phyloP scores from a whole-genome alignment of 2,329 filamentous ascomycete species.

The Pyricularia grisea region DNA sequence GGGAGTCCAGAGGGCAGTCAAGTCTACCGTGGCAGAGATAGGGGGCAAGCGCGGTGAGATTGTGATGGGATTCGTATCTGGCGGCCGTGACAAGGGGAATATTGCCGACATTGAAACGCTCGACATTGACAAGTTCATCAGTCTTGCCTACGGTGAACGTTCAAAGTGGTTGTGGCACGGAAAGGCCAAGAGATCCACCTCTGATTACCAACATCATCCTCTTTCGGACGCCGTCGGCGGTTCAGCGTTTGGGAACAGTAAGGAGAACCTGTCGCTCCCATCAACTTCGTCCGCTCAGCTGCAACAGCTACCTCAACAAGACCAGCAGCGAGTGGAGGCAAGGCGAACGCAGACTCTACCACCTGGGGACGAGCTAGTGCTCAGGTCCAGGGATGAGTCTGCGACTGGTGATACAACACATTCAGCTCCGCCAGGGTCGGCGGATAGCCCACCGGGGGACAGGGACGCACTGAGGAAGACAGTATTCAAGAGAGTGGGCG shows the following conservation, averaged over 20 bases:
- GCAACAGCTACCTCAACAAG: background rate
- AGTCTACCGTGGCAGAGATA: slow-evolving; percentile 88
- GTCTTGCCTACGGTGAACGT: slow-evolving; percentile 69
- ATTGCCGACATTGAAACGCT: slow-evolving; percentile 89
- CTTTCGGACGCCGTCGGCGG: slow-evolving; percentile 29
- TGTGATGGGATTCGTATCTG: slow-evolving; percentile 81
- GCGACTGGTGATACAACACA: slow-evolving; percentile 22
- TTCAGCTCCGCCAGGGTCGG: slow-evolving; percentile 27
- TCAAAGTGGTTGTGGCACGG: slow-evolving; percentile 94
- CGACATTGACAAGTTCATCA: slow-evolving; percentile 76
- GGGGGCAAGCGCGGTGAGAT: slow-evolving; percentile 91
- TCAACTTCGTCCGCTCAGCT: background rate
- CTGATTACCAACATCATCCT: slow-evolving; percentile 35
- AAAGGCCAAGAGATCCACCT: slow-evolving; percentile 60
- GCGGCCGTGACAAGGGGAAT: slow-evolving; percentile 69
- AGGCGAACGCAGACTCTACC: background rate
- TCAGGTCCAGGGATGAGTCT: slow-evolving; percentile 2
- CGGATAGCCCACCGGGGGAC: slow-evolving; percentile 20
- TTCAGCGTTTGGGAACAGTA: slow-evolving; percentile 11
- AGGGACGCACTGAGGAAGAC: slow-evolving; percentile 49
- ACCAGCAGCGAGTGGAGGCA: background rate
- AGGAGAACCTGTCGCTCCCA: background rate
- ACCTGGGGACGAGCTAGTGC: slow-evolving; percentile 24
- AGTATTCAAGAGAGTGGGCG: slow-evolving; percentile 71
- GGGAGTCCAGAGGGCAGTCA: slow-evolving; percentile 88